Evolutionary conservation across 768 basidiomycete species (phyloP), one percentile per base, ranked within the genome.

Genomic region (Hebeloma cylindrosporum): DNA sequence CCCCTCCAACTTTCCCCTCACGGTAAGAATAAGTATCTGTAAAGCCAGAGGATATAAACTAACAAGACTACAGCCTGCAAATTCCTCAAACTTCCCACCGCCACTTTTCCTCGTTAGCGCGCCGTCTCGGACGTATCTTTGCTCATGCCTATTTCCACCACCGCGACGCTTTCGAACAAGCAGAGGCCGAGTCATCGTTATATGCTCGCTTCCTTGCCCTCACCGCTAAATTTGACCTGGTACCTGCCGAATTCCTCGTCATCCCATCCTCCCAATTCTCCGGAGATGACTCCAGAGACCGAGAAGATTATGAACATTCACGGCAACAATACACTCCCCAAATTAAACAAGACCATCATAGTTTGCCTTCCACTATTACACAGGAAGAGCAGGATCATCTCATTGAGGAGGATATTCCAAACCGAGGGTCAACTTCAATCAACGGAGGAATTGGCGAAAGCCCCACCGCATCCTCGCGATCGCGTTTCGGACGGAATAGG

Each of bases 71-170:
- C 57, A 93, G 93, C 18, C 74, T 97, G 2, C 83, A 83, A 43
- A 90, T 97, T 40, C 89, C 89, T 2, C 69, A 71, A 31, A 77
- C 85, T 2, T 95, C 92, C 0, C 77, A 84, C 50, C 79, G 88
- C n/a, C 92, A 93, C 64, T 96, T 94, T 63, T 77, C 85, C 37
- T 91, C 89, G 11, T 83, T 95, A 17, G 90, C 91, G 14, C 82
- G 95, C 0, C 83, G 95, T 10, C 81, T 98, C 1, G 93, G 93
- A 1, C 83, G 95, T 27, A 93, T 97, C 51, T 97, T 99, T 60
- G 90, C 91, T 0, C 95, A 99, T 64, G 93, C 93, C 2, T 97
- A 93, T 72, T 94, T 86, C 69, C 91, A 93, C 62, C 93, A 95
- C 64, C 85, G 90, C 51, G 93, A 93, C 60, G 81, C 82, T 0